Evolutionary conservation across 2,329 filamentous ascomycete species (phyloP).

Genomic region (Fusarium sarcochroum): DNA sequence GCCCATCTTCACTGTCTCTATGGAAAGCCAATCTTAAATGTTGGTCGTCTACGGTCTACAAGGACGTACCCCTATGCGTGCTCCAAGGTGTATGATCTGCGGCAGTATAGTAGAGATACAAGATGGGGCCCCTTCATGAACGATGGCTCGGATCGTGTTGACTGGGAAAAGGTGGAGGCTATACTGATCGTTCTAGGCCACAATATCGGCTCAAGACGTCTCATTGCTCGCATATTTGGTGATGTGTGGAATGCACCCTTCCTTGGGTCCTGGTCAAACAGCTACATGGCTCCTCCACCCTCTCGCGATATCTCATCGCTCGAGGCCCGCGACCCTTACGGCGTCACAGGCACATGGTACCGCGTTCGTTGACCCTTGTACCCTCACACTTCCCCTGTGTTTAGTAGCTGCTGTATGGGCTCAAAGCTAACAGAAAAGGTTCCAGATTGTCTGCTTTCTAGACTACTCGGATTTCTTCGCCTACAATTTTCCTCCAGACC

Average conservation of each 20-base stretch:
- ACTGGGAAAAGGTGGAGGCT: slow-evolving; percentile 86
- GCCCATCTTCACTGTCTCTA: slow-evolving; percentile 80
- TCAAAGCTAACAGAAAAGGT: slow-evolving; percentile 36
- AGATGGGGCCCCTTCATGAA: slow-evolving; percentile 80
- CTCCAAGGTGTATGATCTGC: slow-evolving; percentile 80
- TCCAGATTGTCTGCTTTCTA: slow-evolving; percentile 63
- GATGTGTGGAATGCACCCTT: slow-evolving; percentile 70
- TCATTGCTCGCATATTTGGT: slow-evolving; percentile 62
- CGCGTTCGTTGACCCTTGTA: slow-evolving; percentile 62
- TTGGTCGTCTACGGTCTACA: slow-evolving; percentile 54
- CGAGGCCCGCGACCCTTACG: slow-evolving; percentile 76
- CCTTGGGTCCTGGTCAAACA: slow-evolving; percentile 66
- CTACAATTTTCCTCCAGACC: slow-evolving; percentile 74
- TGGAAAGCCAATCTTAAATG: slow-evolving; percentile 69
- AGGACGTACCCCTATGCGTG: slow-evolving; percentile 72
- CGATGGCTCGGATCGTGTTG: slow-evolving; percentile 73
- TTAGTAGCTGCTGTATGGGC: not conserved
- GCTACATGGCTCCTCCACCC: slow-evolving; percentile 58
- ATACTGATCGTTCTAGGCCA: slow-evolving; percentile 77
- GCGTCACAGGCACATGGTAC: slow-evolving; percentile 78
- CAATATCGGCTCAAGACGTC: slow-evolving; percentile 69
- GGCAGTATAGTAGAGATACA: slow-evolving; percentile 73
- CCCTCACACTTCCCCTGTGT: not conserved
- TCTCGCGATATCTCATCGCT: slow-evolving; percentile 58
- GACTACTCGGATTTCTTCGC: slow-evolving; percentile 81